Evolutionary conservation across 805 yeast genomes (phyloP).

Genomic region (Candida ulmi): DNA sequence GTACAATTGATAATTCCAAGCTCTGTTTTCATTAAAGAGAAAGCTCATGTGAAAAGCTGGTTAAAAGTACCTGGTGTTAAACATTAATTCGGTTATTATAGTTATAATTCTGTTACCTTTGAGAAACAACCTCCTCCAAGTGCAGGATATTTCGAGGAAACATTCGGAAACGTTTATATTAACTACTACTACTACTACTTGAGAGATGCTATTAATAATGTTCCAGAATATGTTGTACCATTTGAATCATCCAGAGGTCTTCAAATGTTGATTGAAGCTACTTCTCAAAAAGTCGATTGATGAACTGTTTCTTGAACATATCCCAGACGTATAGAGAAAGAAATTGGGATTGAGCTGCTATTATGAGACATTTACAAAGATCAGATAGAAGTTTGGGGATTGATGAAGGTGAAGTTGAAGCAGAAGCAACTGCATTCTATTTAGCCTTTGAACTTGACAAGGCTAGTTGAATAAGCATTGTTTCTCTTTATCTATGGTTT

Average conservation of each 20-base stretch:
- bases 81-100: conserved; percentile 80
- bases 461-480: conserved; percentile 17
- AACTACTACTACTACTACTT: conserved; percentile 74
- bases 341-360: conserved; percentile 53
- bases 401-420: conserved; percentile 82
- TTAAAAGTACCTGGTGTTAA: conserved; percentile 45
- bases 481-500: background rate
- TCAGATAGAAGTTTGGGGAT: conserved; percentile 81
- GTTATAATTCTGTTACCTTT: conserved; percentile 78
- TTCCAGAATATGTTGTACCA: conserved; percentile 95
- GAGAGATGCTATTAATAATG: conserved; percentile 92
- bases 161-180: conserved; percentile 82
- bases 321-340: conserved; percentile 59
- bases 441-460: conserved; percentile 79
- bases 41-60: conserved; percentile 51
- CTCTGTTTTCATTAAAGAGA: conserved; percentile 72
- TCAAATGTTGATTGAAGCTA: conserved; percentile 72
- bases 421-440: conserved; percentile 84
- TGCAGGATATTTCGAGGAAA: conserved; percentile 65
- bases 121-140: conserved; percentile 72
- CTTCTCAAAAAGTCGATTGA: conserved; percentile 71
- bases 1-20: conserved; percentile 96
- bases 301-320: conserved; percentile 76
- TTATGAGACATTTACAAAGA: conserved; percentile 65
- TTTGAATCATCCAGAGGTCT: conserved; percentile 79